Evolutionary conservation across 306 rosid species (phyloP).

Genomic region (Cucumis sativus): DNA sequence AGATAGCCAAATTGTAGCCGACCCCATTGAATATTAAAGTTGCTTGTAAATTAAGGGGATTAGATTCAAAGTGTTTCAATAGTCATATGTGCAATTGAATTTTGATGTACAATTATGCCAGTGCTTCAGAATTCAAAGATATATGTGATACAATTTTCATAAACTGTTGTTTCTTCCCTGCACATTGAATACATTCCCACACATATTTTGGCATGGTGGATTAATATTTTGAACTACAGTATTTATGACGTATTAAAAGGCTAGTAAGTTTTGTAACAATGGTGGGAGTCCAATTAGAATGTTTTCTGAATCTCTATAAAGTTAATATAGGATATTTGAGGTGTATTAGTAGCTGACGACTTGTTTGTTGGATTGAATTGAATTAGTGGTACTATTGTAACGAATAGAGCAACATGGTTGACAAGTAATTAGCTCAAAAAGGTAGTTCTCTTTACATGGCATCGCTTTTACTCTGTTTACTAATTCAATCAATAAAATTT

Average conservation of each 20-base stretch:
- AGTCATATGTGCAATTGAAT: neutral
- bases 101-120: slow-evolving; percentile 3
- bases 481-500: neutral
- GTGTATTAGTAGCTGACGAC: neutral
- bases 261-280: neutral
- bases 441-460: neutral
- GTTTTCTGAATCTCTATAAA: no score
- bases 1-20: neutral
- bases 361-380: neutral
- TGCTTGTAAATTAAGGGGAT: slow-evolving; percentile 1
- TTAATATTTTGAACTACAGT: neutral
- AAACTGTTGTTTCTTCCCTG: neutral
- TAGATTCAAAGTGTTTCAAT: neutral
- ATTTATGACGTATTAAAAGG: neutral
- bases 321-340: neutral
- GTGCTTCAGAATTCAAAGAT: neutral
- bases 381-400: neutral
- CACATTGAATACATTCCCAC: neutral
- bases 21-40: neutral
- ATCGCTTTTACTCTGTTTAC: neutral
- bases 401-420: neutral
- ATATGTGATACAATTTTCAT: neutral
- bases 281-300: no score
- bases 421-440: neutral
- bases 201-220: neutral